Evolutionary conservation across 1,284 basidiomycete species (phyloP).

Genomic region (Cryptococcus deneoformans): DNA sequence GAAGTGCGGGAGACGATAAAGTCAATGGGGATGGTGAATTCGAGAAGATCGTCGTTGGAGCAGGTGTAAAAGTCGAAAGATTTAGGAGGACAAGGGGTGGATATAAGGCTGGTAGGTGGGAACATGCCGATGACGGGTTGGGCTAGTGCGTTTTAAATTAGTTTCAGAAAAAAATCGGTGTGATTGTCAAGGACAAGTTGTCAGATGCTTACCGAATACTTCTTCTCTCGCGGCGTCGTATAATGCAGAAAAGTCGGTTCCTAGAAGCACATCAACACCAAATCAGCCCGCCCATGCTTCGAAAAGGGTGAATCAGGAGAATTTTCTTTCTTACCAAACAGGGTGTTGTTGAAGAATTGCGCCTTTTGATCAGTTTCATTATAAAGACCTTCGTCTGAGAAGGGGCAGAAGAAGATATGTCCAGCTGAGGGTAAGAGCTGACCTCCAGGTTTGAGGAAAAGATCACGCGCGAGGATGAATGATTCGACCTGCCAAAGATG

Average conservation of each 20-base stretch:
- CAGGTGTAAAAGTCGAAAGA: conserved; percentile 49
- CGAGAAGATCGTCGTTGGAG: conserved; percentile 40
- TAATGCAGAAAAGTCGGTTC: conserved; percentile 46
- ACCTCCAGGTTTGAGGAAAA: conserved; percentile 52
- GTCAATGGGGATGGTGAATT: conserved; percentile 44
- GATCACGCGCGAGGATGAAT: conserved; percentile 52
- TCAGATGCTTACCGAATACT: conserved; percentile 33
- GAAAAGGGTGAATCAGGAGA: too few relatives aligned
- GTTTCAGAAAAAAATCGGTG: not conserved
- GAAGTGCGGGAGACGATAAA: conserved; percentile 45
- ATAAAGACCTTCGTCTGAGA: conserved; percentile 53
- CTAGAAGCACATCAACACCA: conserved; percentile 1
- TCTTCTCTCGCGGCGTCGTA: conserved; percentile 40
- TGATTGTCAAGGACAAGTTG: not conserved
- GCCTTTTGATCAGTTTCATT: conserved; percentile 53
- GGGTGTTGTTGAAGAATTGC: conserved; percentile 48
- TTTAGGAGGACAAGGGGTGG: conserved; percentile 37
- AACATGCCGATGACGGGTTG: conserved; percentile 52
- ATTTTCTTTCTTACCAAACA: conserved; percentile 33
- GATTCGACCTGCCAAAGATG: conserved; percentile 45
- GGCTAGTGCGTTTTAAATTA: conserved; percentile 13
- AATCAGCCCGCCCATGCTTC: too few relatives aligned
- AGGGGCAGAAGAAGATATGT: conserved; percentile 51
- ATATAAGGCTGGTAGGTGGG: conserved; percentile 42
- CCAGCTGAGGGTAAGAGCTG: conserved; percentile 52